Conservation (phyloP, 306 rosid species). For the Betula pendula region DNA sequence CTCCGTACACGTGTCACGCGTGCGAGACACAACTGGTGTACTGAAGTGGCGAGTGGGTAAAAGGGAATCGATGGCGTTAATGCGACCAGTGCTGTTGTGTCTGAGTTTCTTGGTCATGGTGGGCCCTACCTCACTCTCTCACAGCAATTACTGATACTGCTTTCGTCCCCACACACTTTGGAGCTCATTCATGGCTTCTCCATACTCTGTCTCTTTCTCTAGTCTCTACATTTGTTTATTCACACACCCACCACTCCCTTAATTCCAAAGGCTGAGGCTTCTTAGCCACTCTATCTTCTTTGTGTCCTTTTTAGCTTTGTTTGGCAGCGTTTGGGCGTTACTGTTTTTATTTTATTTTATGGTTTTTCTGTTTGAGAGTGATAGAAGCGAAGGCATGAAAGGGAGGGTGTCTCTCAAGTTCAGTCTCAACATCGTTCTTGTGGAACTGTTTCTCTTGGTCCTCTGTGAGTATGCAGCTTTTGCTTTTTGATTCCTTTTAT, state of each 20-base stretch:
- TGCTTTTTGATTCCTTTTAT: background rate
- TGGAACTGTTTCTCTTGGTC: constrained; percentile 31
- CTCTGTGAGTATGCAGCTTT: constrained; percentile 47
- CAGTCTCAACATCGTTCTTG: constrained; percentile 17
- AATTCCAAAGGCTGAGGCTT: constrained; percentile 27
- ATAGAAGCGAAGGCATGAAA: constrained; percentile 40
- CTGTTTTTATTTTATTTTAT: constrained; percentile 4
- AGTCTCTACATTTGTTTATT: constrained; percentile 19
- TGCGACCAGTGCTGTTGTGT: constrained; percentile 39
- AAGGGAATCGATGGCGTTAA: constrained; percentile 59
- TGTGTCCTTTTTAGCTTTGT: background rate
- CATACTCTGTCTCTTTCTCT: constrained; percentile 25
- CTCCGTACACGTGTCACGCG: constrained; percentile 32
- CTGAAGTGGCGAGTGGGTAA: constrained; percentile 18
- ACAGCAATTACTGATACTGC: constrained; percentile 61
- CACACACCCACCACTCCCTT: constrained; percentile 22
- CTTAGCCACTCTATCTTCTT: constrained; percentile 8
- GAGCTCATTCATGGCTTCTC: constrained; percentile 65
- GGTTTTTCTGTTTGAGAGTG: constrained; percentile 13
- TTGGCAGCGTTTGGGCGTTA: background rate
- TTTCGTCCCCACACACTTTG: constrained; percentile 58
- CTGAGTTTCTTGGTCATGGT: constrained; percentile 33
- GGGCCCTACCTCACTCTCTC: constrained; percentile 41
- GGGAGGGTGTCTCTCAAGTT: constrained; percentile 33
- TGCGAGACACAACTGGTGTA: constrained; percentile 28